phyloP scores from a whole-genome alignment of 2,329 filamentous ascomycete species.

The Chaetomiaceae sp. region DNA sequence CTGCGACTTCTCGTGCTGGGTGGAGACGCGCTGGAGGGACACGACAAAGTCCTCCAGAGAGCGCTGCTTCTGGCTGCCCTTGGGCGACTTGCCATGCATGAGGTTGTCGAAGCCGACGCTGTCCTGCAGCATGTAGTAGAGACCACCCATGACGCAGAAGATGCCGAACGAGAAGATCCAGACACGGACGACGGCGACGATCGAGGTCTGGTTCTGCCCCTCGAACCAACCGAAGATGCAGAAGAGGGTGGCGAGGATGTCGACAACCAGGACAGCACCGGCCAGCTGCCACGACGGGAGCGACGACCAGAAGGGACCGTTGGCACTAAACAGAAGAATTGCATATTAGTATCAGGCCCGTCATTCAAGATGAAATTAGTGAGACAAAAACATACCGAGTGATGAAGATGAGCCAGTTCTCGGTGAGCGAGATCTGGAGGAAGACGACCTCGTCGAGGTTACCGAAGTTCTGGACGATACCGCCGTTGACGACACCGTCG shows the following conservation, averaged over 20 bases:
- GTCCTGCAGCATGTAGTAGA: conserved; percentile 77
- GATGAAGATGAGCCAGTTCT: conserved; percentile 97
- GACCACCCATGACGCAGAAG: conserved; percentile 55
- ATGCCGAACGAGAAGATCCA: conserved; percentile 90
- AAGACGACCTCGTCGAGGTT: conserved; percentile 77
- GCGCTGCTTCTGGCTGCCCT: conserved; percentile 77
- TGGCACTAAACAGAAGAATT: conserved; percentile 57
- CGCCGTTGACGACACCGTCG: conserved; percentile 78
- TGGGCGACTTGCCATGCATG: conserved; percentile 84
- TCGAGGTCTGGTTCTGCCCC: conserved; percentile 61
- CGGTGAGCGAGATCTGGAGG: conserved; percentile 82
- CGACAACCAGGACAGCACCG: conserved; percentile 74
- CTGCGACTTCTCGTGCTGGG: conserved; percentile 83
- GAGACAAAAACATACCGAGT: conserved; percentile 45
- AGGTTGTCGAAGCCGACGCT: conserved; percentile 81
- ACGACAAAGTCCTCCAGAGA: conserved; percentile 88
- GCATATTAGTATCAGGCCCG: conserved; percentile 3
- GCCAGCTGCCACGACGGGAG: conserved; percentile 80
- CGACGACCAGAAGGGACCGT: conserved; percentile 87
- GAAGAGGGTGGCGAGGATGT: conserved; percentile 81
- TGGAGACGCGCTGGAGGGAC: conserved; percentile 83
- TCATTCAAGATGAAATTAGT: not conserved
- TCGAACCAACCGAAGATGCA: conserved; percentile 81
- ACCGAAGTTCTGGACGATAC: conserved; percentile 88
- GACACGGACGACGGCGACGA: conserved; percentile 80